Conservation (phyloP, 768 basidiomycete species). For the Obba rivulosa region DNA sequence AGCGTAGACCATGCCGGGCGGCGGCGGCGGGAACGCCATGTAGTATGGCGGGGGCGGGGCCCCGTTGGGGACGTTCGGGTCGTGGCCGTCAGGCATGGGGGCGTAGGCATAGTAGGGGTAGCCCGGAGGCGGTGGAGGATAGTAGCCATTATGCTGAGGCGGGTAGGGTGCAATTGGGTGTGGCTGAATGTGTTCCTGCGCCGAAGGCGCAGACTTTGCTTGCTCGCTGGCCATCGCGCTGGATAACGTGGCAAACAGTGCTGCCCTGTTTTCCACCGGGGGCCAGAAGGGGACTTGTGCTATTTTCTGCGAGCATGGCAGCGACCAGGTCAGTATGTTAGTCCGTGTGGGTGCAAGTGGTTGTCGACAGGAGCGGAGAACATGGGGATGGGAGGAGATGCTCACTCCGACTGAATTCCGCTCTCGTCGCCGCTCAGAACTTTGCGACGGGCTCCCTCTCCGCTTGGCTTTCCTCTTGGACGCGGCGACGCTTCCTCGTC, state of each 20-base stretch:
- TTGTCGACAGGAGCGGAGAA: conserved; percentile 18
- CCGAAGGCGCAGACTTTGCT: conserved; percentile 12
- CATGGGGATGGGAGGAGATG: conserved; percentile 12
- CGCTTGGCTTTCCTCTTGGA: conserved; percentile 3
- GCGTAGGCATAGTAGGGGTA: conserved; percentile 24
- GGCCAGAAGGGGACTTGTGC: neutral
- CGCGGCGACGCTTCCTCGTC: neutral
- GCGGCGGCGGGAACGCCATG: conserved; percentile 31
- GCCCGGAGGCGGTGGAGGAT: conserved; percentile 17
- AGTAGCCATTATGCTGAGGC: conserved; percentile 21
- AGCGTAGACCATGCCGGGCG: conserved; percentile 40
- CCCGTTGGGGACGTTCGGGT: conserved; percentile 26
- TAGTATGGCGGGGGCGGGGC: conserved; percentile 32
- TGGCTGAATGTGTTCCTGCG: conserved; percentile 13
- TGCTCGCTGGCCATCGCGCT: conserved; percentile 17
- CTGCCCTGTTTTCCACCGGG: neutral
- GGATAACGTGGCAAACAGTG: neutral
- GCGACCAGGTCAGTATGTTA: conserved; percentile 7
- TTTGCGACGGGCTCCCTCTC: conserved; percentile 10
- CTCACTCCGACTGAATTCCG: conserved; percentile 30
- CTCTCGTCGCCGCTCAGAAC: conserved; percentile 28
- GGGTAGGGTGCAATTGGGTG: conserved; percentile 12
- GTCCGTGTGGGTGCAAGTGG: conserved; percentile 1
- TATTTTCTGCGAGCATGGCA: conserved; percentile 12
- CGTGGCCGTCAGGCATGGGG: conserved; percentile 25